phyloP scores from a whole-genome alignment of 2,329 filamentous ascomycete genomes.

The Penicillium sp. region DNA sequence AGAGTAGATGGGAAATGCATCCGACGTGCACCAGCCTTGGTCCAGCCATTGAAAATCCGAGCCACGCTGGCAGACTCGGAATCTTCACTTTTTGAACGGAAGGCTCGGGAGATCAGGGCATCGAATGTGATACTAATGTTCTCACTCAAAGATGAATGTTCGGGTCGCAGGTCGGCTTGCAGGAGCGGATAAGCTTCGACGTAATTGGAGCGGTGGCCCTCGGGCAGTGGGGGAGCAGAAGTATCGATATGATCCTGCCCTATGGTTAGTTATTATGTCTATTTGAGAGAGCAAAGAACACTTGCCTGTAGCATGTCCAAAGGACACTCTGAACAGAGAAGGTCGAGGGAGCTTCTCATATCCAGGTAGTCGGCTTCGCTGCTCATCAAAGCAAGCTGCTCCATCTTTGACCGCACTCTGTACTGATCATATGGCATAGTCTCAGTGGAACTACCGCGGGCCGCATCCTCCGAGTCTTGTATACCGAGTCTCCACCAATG shows the following conservation, averaged over 20 bases:
- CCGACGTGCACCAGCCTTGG: conserved; percentile 8
- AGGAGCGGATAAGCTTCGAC: conserved; percentile 51
- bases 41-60: conserved; percentile 29
- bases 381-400: conserved; percentile 26
- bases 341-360: conserved; percentile 34
- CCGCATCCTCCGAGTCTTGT: conserved; percentile 51
- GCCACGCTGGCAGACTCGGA: conserved; percentile 24
- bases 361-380: conserved; percentile 31
- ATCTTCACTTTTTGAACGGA: conserved; percentile 17
- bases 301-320: conserved; percentile 29
- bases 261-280: conserved; percentile 14
- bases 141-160: conserved; percentile 42
- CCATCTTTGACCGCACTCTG: conserved; percentile 14
- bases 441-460: conserved; percentile 39
- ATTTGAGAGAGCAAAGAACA: not conserved
- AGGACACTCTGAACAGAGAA: conserved; percentile 29
- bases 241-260: conserved; percentile 55
- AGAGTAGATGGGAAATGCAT: conserved; percentile 27
- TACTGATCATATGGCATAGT: conserved; percentile 3
- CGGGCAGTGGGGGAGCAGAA: conserved; percentile 54
- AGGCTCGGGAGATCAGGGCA: conserved; percentile 27
- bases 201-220: conserved; percentile 52
- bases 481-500: conserved; percentile 63
- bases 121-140: conserved; percentile 32
- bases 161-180: conserved; percentile 46